phyloP scores from a whole-genome alignment of 1,139 yeast genomes.

The Groenewaldozyma auringiensis region DNA sequence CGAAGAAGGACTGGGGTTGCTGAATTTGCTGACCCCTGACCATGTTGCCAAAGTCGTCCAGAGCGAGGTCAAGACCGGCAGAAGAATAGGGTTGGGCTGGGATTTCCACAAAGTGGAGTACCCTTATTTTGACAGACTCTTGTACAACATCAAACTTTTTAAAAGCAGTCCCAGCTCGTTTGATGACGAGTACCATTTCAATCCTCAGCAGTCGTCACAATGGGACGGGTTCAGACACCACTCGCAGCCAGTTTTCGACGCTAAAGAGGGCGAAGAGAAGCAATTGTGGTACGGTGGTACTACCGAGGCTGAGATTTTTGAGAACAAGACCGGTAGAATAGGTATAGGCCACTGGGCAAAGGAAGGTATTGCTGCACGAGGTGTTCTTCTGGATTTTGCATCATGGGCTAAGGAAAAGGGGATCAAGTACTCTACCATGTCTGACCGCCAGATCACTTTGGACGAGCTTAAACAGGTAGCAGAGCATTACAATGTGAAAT shows the following conservation, averaged over 20 bases:
- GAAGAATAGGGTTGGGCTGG: slow-evolving; percentile 19
- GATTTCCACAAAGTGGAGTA: slow-evolving; percentile 17
- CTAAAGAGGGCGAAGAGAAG: background rate
- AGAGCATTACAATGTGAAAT: slow-evolving; percentile 18
- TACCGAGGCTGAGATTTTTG: slow-evolving; percentile 20
- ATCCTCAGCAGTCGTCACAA: slow-evolving; percentile 29
- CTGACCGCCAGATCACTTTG: slow-evolving; percentile 19
- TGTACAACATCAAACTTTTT: slow-evolving; percentile 10
- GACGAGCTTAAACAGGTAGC: slow-evolving; percentile 21
- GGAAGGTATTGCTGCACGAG: slow-evolving; percentile 30
- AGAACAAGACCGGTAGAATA: slow-evolving; percentile 17
- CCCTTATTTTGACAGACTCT: slow-evolving; percentile 15
- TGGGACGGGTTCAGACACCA: slow-evolving; percentile 32
- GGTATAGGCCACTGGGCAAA: slow-evolving; percentile 29
- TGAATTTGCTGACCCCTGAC: slow-evolving; percentile 18
- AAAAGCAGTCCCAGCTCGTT: slow-evolving; percentile 10
- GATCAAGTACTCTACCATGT: slow-evolving; percentile 22
- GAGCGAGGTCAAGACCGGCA: slow-evolving; percentile 19
- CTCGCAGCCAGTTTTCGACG: slow-evolving; percentile 13
- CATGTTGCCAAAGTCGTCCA: slow-evolving; percentile 18
- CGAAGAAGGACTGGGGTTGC: slow-evolving; percentile 21
- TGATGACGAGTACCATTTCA: slow-evolving; percentile 26
- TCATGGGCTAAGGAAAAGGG: slow-evolving; percentile 24
- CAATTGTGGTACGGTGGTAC: slow-evolving; percentile 24
- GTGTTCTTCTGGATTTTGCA: slow-evolving; percentile 29